A percentile compares a stretch with the other conserved stretches of the same genome.
phyloP scores from a whole-genome alignment of 495 filamentous ascomycete species.

The Cairneyella variabilis region DNA sequence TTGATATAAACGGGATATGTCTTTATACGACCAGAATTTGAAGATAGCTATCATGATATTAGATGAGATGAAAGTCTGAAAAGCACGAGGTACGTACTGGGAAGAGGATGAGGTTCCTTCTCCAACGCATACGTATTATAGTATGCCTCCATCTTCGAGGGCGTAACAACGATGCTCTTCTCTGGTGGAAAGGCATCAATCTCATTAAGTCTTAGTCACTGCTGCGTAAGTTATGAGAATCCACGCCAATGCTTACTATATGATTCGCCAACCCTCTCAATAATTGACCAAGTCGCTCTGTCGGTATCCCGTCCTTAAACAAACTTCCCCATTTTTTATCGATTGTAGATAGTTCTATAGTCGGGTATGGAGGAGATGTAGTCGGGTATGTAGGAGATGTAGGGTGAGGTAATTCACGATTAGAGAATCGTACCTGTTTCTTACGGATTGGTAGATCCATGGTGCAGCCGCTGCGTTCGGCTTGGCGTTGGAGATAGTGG shows the following conservation, averaged over 20 bases:
- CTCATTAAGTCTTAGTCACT: slow-evolving; percentile 45
- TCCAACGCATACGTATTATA: slow-evolving; percentile 63
- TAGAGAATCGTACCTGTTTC: slow-evolving; percentile 25
- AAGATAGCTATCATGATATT: too few relatives aligned
- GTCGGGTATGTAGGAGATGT: slow-evolving; percentile 3
- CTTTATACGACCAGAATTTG: slow-evolving; percentile 27
- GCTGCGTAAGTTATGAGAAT: too few relatives aligned
- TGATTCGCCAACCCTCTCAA: slow-evolving; percentile 76
- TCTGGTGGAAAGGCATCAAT: slow-evolving; percentile 74
- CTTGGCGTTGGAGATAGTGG: slow-evolving; percentile 24
- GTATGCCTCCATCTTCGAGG: slow-evolving; percentile 74
- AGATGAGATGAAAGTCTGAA: too few relatives aligned
- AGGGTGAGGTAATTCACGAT: slow-evolving; percentile 11
- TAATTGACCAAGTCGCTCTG: slow-evolving; percentile 64
- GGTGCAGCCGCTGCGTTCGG: neutral
- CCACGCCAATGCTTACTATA: slow-evolving; percentile 67
- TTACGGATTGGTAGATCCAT: slow-evolving; percentile 14
- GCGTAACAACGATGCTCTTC: slow-evolving; percentile 72
- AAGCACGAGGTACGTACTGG: too few relatives aligned
- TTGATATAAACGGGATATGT: slow-evolving; percentile 67
- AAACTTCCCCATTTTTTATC: slow-evolving; percentile 69
- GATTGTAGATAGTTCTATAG: slow-evolving; percentile 25
- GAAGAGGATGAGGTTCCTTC: slow-evolving; percentile 48
- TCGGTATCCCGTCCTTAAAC: slow-evolving; percentile 71
- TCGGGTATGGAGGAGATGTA: slow-evolving; percentile 20